Evolutionary conservation across 2,329 filamentous ascomycete genomes (phyloP).

Genomic region (Tetracladium maxilliforme): DNA sequence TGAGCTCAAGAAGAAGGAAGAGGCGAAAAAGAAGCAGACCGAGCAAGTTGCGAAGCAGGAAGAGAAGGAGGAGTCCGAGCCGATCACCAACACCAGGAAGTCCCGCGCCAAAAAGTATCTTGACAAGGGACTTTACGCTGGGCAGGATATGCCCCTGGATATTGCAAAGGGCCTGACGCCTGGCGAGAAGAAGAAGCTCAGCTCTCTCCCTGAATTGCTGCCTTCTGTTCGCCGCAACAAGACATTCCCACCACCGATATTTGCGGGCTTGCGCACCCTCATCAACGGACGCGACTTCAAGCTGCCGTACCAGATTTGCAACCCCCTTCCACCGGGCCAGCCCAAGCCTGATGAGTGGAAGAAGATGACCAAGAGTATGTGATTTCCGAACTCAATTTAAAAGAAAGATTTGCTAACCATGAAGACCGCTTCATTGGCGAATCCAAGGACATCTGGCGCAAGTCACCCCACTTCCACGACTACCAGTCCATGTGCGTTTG

Average conservation of each 20-base stretch:
- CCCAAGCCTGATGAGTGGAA: slow-evolving; percentile 89
- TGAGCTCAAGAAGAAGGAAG: slow-evolving; percentile 19
- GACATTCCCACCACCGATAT: too few relatives aligned
- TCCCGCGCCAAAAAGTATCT: slow-evolving; percentile 61
- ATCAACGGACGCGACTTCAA: slow-evolving; percentile 74
- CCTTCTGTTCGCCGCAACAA: too few relatives aligned
- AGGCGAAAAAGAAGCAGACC: slow-evolving; percentile 2
- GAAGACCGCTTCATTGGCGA: slow-evolving; percentile 83
- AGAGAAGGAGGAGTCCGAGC: slow-evolving; percentile 17
- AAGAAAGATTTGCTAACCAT: slow-evolving; percentile 7
- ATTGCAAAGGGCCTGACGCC: slow-evolving; percentile 30
- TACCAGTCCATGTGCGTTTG: slow-evolving; percentile 70
- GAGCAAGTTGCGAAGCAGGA: slow-evolving; percentile 11
- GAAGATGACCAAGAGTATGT: slow-evolving; percentile 79
- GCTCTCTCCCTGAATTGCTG: too few relatives aligned
- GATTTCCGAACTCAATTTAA: not conserved
- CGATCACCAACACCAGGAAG: slow-evolving; percentile 17
- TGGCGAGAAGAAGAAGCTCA: slow-evolving; percentile 7
- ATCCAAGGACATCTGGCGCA: slow-evolving; percentile 67
- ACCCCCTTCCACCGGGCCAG: slow-evolving; percentile 70
- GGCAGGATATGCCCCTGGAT: slow-evolving; percentile 50
- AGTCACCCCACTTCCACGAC: slow-evolving; percentile 57
- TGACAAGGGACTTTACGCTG: slow-evolving; percentile 71
- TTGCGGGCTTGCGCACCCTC: too few relatives aligned
- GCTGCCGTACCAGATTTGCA: slow-evolving; percentile 80